Percentiles rank a stretch among this genome's conserved stretches.
Evolutionary conservation across 345 rosid genomes (phyloP).

Genomic region (Populus tremula): DNA sequence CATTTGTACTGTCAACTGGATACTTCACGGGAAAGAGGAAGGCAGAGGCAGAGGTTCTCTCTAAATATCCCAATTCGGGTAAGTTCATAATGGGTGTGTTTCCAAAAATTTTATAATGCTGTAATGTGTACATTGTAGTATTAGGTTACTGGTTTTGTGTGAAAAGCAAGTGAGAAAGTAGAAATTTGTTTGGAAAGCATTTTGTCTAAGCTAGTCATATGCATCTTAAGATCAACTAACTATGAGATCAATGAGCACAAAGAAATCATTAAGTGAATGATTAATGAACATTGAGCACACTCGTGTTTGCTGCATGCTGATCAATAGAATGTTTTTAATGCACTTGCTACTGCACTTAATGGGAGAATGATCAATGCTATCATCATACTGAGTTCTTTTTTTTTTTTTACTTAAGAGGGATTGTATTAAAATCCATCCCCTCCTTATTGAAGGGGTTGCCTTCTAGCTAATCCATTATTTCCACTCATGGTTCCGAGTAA

Average conservation of each 20-base stretch:
- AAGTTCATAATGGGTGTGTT: constrained; percentile 18
- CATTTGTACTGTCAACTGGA: constrained; percentile 72
- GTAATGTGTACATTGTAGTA: background rate
- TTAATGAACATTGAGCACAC: background rate
- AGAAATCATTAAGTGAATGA: background rate
- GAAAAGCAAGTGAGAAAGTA: background rate
- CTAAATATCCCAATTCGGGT: constrained; percentile 84
- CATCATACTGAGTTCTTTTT: too few species aligned
- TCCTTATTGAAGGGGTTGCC: too few species aligned
- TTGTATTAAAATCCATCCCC: too few species aligned
- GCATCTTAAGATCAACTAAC: background rate
- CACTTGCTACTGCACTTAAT: too few species aligned
- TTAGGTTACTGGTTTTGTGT: background rate
- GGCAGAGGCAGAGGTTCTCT: constrained; percentile 85
- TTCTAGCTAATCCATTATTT: too few species aligned
- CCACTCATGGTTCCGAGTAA: too few species aligned
- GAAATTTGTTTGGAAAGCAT: background rate
- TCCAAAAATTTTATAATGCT: background rate
- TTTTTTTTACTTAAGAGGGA: too few species aligned
- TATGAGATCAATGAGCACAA: background rate
- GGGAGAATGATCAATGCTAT: too few species aligned
- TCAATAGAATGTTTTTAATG: background rate
- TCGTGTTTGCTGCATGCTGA: background rate
- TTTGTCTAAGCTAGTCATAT: background rate
- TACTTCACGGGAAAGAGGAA: constrained; percentile 88